Evolutionary conservation across 257 asterid species (phyloP).

Genomic region (Nyctanthes arbortristis): DNA sequence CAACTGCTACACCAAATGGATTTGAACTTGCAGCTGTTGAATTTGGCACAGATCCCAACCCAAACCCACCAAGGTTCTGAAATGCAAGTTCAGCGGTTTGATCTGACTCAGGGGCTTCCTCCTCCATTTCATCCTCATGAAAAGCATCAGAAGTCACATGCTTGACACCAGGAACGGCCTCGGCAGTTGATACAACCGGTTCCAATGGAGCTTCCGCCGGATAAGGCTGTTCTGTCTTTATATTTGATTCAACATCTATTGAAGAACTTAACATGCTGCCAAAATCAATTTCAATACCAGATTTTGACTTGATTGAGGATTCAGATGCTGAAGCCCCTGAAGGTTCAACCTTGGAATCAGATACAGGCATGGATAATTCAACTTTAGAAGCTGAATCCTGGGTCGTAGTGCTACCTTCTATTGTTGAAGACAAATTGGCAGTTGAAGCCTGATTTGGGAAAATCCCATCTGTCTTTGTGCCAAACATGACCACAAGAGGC

Average conservation of each 20-base stretch:
- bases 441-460: slow-evolving; percentile 30
- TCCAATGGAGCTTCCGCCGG: slow-evolving; percentile 32
- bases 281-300: slow-evolving; percentile 38
- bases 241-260: slow-evolving; percentile 32
- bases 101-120: slow-evolving; percentile 82
- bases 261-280: slow-evolving; percentile 32
- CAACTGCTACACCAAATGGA: slow-evolving; percentile 64
- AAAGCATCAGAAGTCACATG: slow-evolving; percentile 40
- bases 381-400: slow-evolving; percentile 43
- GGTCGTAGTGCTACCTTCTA: slow-evolving; percentile 32
- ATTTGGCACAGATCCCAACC: slow-evolving; percentile 56
- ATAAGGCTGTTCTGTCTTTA: slow-evolving; percentile 32
- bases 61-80: slow-evolving; percentile 71
- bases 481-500: slow-evolving; percentile 29
- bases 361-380: slow-evolving; percentile 25
- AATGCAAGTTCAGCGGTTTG: slow-evolving; percentile 48
- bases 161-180: slow-evolving; percentile 34
- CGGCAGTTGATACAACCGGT: slow-evolving; percentile 37
- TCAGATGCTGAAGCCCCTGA: slow-evolving; percentile 34
- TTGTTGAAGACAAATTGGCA: slow-evolving; percentile 25
- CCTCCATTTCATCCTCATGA: slow-evolving; percentile 97
- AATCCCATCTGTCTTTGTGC: slow-evolving; percentile 32
- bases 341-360: slow-evolving; percentile 34
- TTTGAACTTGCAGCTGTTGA: slow-evolving; percentile 46
- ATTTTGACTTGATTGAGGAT: slow-evolving; percentile 29